Evolutionary conservation across 1,284 basidiomycete species (phyloP).

Genomic region (Cutaneotrichosporon sp.): DNA sequence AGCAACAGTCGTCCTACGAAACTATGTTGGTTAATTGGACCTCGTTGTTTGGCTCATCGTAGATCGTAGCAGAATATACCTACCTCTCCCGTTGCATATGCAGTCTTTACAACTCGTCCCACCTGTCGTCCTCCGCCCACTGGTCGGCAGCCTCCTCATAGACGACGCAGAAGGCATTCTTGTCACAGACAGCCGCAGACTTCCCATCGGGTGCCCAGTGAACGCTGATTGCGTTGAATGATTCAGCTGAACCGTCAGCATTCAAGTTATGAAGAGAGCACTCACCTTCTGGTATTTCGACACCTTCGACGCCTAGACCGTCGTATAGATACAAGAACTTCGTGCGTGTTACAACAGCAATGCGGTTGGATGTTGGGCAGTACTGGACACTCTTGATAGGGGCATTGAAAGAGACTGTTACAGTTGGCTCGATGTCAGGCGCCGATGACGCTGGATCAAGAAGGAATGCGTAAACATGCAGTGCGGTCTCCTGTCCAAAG

Average conservation of each 20-base stretch:
- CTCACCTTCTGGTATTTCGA: constrained; percentile 41
- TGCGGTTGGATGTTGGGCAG: constrained; percentile 27
- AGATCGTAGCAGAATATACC: not conserved
- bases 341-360: constrained; percentile 27
- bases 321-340: constrained; percentile 44
- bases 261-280: not conserved
- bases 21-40: not conserved
- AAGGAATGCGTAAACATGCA: constrained; percentile 46
- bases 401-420: constrained; percentile 33
- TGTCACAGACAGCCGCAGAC: constrained; percentile 32
- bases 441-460: constrained; percentile 20
- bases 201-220: constrained; percentile 43
- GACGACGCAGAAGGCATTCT: not conserved
- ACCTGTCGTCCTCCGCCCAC: not conserved
- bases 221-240: constrained; percentile 28
- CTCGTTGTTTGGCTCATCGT: not conserved
- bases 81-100: not conserved
- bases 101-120: constrained; percentile 2
- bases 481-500: constrained; percentile 41
- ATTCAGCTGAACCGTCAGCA: constrained; percentile 5
- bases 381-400: constrained; percentile 30
- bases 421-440: constrained; percentile 31
- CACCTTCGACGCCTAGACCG: constrained; percentile 39
- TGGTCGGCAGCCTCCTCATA: not conserved
- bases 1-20: not conserved